A percentile compares a stretch with the other conserved stretches of the same genome.
phyloP scores from a whole-genome alignment of 495 filamentous ascomycete species.

The Niebla homalea region DNA sequence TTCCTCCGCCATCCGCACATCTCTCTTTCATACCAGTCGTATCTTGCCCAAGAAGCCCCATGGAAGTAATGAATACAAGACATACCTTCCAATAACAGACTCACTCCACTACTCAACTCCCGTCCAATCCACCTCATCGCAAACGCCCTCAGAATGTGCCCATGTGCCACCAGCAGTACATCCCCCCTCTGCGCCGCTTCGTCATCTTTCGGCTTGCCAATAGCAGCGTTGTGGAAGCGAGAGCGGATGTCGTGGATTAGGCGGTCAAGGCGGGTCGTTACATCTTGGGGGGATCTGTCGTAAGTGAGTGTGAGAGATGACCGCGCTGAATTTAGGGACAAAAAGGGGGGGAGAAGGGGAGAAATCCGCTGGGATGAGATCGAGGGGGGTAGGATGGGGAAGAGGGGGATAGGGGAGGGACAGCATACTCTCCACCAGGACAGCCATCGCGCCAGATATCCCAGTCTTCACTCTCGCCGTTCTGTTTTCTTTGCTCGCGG shows the following conservation, averaged over 20 bases:
- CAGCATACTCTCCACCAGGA: slow-evolving; percentile 46
- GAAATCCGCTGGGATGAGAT: background rate
- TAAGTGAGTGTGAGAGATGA: background rate
- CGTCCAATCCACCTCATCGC: slow-evolving; percentile 76
- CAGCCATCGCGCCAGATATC: slow-evolving; percentile 26
- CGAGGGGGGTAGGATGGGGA: background rate
- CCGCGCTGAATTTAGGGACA: no score
- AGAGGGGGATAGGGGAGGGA: background rate
- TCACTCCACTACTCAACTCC: slow-evolving; percentile 40
- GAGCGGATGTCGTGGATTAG: slow-evolving; percentile 60
- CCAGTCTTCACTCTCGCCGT: slow-evolving; percentile 22
- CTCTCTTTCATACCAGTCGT: background rate
- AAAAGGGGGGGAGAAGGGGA: no score
- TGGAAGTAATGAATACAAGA: background rate
- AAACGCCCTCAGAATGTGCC: slow-evolving; percentile 79
- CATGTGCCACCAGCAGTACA: slow-evolving; percentile 63
- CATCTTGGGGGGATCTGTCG: slow-evolving; percentile 46
- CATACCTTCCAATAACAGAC: slow-evolving; percentile 24
- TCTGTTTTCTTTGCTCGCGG: slow-evolving; percentile 35
- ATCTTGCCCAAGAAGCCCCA: background rate
- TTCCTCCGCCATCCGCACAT: background rate
- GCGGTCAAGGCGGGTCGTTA: slow-evolving; percentile 55
- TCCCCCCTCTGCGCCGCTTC: slow-evolving; percentile 37
- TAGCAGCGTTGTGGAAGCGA: slow-evolving; percentile 33
- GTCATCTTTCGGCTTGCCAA: slow-evolving; percentile 27